Percentiles rank a stretch among this genome's conserved stretches.
These are phyloP conservation scores for Pulveroboletus frians DNA, from an alignment of 768 basidiomycete genomes.

Conservation along the genomic window DNA sequence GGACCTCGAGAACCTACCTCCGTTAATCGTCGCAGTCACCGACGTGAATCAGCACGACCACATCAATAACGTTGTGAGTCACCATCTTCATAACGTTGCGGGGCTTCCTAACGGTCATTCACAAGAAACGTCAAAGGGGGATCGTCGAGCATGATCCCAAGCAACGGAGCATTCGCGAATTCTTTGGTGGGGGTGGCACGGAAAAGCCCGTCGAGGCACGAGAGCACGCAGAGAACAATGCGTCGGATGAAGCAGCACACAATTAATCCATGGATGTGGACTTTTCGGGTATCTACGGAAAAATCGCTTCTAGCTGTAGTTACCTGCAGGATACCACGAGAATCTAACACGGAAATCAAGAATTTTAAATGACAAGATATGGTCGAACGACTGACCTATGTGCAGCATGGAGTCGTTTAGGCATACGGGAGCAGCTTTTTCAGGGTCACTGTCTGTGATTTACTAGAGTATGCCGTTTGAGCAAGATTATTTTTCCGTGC, in stretches of 20 bases:
- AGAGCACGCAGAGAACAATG: constrained; percentile 24
- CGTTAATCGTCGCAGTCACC: constrained; percentile 42
- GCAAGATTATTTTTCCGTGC: constrained; percentile 62
- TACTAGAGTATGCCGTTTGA: constrained; percentile 60
- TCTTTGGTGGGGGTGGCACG: constrained; percentile 47
- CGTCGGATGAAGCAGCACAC: constrained; percentile 19
- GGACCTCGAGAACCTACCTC: constrained; percentile 24
- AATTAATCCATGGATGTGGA: constrained; percentile 7
- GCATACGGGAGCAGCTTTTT: constrained; percentile 74
- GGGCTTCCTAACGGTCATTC: constrained; percentile 19
- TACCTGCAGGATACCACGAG: constrained; percentile 5
- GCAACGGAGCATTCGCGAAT: constrained; percentile 70
- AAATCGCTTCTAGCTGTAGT: not conserved
- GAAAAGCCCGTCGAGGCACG: constrained; percentile 11
- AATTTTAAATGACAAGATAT: not conserved
- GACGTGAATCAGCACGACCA: constrained; percentile 56
- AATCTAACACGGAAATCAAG: constrained; percentile 8
- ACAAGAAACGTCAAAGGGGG: constrained; percentile 62
- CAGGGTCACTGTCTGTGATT: constrained; percentile 59
- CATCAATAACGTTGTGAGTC: constrained; percentile 50
- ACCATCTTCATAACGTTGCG: not conserved
- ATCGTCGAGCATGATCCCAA: constrained; percentile 75
- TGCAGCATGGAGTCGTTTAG: constrained; percentile 20
- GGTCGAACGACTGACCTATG: constrained; percentile 13
- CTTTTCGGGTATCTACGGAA: not conserved